phyloP scores from a whole-genome alignment of 2,329 filamentous ascomycete genomes.

The Huntiella bhutanensis region DNA sequence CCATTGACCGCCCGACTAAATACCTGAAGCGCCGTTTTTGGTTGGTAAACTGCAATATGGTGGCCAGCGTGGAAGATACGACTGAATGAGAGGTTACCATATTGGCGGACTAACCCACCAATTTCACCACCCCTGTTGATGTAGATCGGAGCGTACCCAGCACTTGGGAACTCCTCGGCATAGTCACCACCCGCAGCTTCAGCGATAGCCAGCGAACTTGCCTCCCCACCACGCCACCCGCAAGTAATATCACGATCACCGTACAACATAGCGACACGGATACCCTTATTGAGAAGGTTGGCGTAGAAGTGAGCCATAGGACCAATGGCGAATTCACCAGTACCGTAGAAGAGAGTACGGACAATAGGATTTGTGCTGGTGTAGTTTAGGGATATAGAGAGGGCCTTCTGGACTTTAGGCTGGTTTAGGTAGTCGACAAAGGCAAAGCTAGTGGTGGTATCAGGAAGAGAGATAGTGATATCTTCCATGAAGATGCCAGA shows the following conservation, averaged over 20 bases:
- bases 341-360: conserved; percentile 30
- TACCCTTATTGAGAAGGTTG: conserved; percentile 38
- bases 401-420: conserved; percentile 32
- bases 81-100: conserved; percentile 52
- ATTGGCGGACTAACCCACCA: conserved; percentile 57
- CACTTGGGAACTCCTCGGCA: conserved; percentile 34
- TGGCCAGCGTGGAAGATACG: conserved; percentile 49
- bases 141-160: conserved; percentile 55
- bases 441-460: conserved; percentile 44
- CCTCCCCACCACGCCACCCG: conserved; percentile 57
- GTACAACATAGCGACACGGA: conserved; percentile 55
- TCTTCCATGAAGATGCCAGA: conserved; percentile 35
- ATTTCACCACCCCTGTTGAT: conserved; percentile 45
- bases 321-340: conserved; percentile 6
- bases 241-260: conserved; percentile 45
- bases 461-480: conserved; percentile 32
- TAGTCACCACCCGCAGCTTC: conserved; percentile 28
- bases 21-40: conserved; percentile 37
- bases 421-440: conserved; percentile 48
- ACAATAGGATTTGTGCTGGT: conserved; percentile 44
- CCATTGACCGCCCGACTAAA: conserved; percentile 41
- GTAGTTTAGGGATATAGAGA: conserved; percentile 44
- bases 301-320: conserved; percentile 27
- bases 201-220: conserved; percentile 44
- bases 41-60: conserved; percentile 41